These are phyloP conservation scores for Magnolia sinica DNA, from an alignment of 164 flowering plant species.

Conservation along the genomic window DNA sequence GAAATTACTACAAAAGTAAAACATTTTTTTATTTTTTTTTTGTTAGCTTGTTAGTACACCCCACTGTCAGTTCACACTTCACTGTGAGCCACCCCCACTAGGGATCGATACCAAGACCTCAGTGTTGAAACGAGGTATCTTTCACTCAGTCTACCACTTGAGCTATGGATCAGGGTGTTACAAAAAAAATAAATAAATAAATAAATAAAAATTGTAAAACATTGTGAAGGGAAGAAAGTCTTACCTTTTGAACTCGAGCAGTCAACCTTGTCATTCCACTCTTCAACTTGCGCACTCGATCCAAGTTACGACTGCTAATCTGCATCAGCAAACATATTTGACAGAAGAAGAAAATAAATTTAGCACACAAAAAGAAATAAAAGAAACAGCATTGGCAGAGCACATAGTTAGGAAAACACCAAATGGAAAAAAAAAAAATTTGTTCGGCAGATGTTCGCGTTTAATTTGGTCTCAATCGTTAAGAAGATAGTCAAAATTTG, in stretches of 20 bases:
- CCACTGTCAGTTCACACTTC: no score
- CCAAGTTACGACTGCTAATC: constrained; percentile 97
- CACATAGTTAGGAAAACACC: no score
- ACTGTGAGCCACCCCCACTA: no score
- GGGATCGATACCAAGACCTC: no score
- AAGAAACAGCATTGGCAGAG: background rate
- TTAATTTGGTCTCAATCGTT: background rate
- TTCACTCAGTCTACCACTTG: no score
- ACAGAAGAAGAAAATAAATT: background rate
- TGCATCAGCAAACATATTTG: constrained; percentile 26
- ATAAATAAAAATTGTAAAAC: background rate
- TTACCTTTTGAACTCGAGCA: constrained; percentile 91
- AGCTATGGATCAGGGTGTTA: background rate
- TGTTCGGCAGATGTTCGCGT: background rate
- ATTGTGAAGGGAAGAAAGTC: background rate
- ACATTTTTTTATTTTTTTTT: no score
- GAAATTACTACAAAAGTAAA: background rate
- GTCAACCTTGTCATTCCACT: constrained; percentile 96
- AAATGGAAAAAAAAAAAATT: no score
- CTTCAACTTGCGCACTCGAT: constrained; percentile 90
- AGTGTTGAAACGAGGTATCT: no score
- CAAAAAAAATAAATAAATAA: background rate
- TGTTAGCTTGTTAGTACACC: no score
- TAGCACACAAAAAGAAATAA: background rate
- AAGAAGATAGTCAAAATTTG: background rate